These are phyloP conservation scores for Fraxinus excelsior DNA, from an alignment of 257 asterid species.

Conservation along the genomic window DNA sequence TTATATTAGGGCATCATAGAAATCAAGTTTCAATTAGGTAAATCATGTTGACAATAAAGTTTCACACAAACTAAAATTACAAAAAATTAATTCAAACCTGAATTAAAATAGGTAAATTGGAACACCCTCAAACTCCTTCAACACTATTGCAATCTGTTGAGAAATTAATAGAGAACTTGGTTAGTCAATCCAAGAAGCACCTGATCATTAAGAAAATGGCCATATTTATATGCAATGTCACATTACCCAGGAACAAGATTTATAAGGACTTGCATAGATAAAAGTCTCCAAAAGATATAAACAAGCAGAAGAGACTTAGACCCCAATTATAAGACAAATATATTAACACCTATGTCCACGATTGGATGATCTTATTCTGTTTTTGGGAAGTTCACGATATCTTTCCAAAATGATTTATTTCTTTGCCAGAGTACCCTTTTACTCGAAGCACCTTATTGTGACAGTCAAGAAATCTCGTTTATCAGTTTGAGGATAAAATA, in stretches of 20 bases:
- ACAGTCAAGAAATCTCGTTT: background rate
- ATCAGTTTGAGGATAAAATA: background rate
- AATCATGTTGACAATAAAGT: too few relatives aligned
- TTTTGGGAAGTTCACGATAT: background rate
- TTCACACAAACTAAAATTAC: too few relatives aligned
- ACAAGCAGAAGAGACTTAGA: background rate
- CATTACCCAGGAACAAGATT: background rate
- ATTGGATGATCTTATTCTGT: background rate
- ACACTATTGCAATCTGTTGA: too few relatives aligned
- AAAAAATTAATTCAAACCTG: too few relatives aligned
- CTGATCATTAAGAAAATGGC: too few relatives aligned
- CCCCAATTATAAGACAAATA: background rate
- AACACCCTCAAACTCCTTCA: too few relatives aligned
- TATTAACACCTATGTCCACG: background rate
- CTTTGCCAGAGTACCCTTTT: background rate
- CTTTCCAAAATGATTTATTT: background rate
- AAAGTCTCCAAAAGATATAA: background rate
- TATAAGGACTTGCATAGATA: background rate
- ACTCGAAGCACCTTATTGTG: background rate
- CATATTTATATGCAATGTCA: background rate
- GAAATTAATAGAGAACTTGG: too few relatives aligned
- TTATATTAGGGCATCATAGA: too few relatives aligned
- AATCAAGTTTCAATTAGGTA: too few relatives aligned
- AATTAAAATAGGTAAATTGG: too few relatives aligned
- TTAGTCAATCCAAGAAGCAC: too few relatives aligned